Percentiles rank a stretch among this genome's conserved stretches.
Conservation (phyloP, 2,329 filamentous ascomycete species). For the Colletotrichum sansevieriae region DNA sequence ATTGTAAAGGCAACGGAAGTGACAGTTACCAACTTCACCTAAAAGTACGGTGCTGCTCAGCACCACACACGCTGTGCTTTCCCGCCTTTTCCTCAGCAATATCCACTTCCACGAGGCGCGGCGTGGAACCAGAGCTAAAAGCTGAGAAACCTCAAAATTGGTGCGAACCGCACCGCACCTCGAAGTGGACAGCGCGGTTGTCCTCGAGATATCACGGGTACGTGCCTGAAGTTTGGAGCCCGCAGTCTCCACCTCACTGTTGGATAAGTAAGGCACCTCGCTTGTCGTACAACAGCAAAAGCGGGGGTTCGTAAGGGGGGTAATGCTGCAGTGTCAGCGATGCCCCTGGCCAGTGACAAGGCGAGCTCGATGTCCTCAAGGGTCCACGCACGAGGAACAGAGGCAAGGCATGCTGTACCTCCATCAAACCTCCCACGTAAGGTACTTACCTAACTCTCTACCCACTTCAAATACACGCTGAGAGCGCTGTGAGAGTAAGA, state of each 20-base stretch:
- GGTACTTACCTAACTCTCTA: not conserved
- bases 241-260: not conserved
- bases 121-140: slow-evolving; percentile 7
- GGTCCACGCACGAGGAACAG: slow-evolving; percentile 36
- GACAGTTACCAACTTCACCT: no score
- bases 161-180: not conserved
- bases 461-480: slow-evolving; percentile 9
- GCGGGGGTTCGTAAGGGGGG: slow-evolving; percentile 21
- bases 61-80: not conserved
- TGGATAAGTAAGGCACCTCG: not conserved
- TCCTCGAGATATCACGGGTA: slow-evolving; percentile 27
- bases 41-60: not conserved
- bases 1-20: not conserved
- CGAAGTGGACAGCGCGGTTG: slow-evolving; percentile 23
- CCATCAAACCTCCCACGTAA: slow-evolving; percentile 12
- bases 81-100: slow-evolving; percentile 10
- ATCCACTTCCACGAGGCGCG: not conserved
- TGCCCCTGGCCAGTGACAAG: slow-evolving; percentile 34
- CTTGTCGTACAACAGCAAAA: slow-evolving; percentile 18
- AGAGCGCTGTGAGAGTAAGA: slow-evolving; percentile 8
- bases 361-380: slow-evolving; percentile 32
- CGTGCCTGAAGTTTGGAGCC: slow-evolving; percentile 17
- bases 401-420: slow-evolving; percentile 31
- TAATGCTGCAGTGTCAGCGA: slow-evolving; percentile 24
- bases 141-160: not conserved